Evolutionary conservation across 106 monocot species (phyloP).

Genomic region (Agapanthus africanus): DNA sequence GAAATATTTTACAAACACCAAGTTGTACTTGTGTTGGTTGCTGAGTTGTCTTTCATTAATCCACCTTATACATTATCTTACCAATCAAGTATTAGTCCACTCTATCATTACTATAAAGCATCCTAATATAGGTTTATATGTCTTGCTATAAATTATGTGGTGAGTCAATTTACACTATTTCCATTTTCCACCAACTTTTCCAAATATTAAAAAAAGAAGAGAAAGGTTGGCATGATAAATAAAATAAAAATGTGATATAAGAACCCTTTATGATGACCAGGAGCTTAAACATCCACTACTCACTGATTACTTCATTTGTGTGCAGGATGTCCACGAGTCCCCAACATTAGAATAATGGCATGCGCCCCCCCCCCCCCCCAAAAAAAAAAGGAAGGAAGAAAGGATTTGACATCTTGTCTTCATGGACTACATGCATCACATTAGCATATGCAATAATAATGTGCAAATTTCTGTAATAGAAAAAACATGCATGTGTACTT

Average conservation of each 20-base stretch:
- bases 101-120: neutral
- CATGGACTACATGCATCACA: neutral
- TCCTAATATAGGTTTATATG: neutral
- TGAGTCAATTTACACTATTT: neutral
- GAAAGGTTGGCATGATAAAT: neutral
- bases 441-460: neutral
- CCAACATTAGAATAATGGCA: neutral
- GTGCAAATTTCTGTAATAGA: neutral
- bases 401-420: no score
- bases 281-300: neutral
- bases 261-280: neutral
- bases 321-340: neutral
- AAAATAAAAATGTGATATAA: neutral
- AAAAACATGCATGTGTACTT: constrained; percentile 1
- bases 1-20: neutral
- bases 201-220: neutral
- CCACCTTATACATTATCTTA: neutral
- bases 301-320: neutral
- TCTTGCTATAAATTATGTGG: neutral
- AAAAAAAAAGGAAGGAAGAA: neutral
- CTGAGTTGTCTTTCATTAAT: neutral
- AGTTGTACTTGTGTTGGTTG: neutral
- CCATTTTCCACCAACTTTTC: neutral
- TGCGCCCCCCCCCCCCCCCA: no score
- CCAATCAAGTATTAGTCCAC: neutral